Evolutionary conservation across 805 yeast species (phyloP), one percentile per base, ranked within the genome.

Genomic region (Lipomyces sp.): DNA sequence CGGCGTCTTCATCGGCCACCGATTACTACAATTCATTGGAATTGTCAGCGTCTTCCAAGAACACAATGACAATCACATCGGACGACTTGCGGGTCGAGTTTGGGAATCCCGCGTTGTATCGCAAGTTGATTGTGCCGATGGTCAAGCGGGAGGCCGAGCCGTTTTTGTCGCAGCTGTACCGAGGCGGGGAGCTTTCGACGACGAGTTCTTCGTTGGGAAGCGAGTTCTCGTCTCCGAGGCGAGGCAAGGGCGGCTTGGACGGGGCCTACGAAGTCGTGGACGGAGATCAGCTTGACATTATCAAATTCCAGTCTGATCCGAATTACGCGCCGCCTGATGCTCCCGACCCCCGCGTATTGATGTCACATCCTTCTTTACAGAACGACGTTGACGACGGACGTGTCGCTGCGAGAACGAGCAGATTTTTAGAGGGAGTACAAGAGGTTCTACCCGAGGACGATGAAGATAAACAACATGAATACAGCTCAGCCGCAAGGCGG

Each of bases 61-160:
- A 18, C 14, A 13, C 31, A 36, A 26, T 24, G 13, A 21, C 16
- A 26, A 23, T 16, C 34, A 11, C 2, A 14, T 11, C 2, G 13
- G 43, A 40, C 2, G 59, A 55, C 22, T 22, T 45, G 18, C 53
- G 59, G 11, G 21, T 35, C 33, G 57, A 40, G 18, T 55, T 47
- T 24, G 55, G 51, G 10, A 44, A 55, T 41, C 55, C 59, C 1
- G 49, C 53, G 13, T 24, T 55, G 16, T 52, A 45, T 37, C 37
- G 53, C 7, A 33, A 41, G 24, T 33, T 55, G 16, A 52, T 51
- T 14, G 49, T 49, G 13, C 59, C 59, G 21, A 55, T 55, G 57
- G 55, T 53, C 22, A 48, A 44, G 32, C 23, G 22, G 8, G 43
- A 36, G 3, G 48, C 41, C 21, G 45, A 46, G 24, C 36, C 33